phyloP scores from a whole-genome alignment of 2,329 filamentous ascomycete species.

The Microthyrium microscopicum region DNA sequence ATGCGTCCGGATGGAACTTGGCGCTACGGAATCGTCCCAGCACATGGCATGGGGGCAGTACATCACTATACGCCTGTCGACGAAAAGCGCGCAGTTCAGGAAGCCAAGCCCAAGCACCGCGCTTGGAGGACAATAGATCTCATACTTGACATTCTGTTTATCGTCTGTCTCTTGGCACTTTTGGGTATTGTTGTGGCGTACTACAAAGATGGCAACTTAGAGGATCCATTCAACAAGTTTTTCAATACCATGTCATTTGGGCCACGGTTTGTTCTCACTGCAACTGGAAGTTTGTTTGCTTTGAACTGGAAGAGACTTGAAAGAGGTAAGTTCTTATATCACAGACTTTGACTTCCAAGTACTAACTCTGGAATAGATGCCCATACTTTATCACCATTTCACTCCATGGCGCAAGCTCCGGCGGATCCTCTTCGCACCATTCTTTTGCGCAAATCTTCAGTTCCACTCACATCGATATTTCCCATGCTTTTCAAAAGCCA shows the following conservation, averaged over 20 bases:
- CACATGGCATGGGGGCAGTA: too few species aligned
- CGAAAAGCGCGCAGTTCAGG: neutral
- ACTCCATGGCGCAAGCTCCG: neutral
- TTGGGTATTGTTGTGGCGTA: conserved; percentile 5
- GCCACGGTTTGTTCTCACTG: conserved; percentile 5
- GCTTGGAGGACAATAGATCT: too few species aligned
- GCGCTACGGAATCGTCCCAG: conserved; percentile 6
- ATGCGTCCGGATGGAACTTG: conserved; percentile 2
- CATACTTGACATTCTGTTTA: conserved; percentile 1
- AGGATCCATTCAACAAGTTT: conserved; percentile 7
- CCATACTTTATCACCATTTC: conserved; percentile 3
- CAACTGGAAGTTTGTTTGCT: neutral
- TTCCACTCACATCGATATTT: conserved; percentile 5
- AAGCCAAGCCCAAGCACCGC: neutral
- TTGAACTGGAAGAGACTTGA: neutral
- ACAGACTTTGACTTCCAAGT: neutral
- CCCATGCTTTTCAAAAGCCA: conserved; percentile 4
- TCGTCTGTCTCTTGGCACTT: conserved; percentile 1
- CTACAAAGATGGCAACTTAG: conserved; percentile 4
- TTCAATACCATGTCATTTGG: conserved; percentile 8
- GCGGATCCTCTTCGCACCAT: conserved; percentile 1
- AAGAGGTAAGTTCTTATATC: conserved; percentile 4
- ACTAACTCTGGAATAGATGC: conserved; percentile 2
- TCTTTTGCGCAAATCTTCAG: conserved; percentile 1
- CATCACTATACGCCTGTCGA: neutral